Evolutionary conservation across 768 basidiomycete species (phyloP).

Genomic region (Collybia sordida): DNA sequence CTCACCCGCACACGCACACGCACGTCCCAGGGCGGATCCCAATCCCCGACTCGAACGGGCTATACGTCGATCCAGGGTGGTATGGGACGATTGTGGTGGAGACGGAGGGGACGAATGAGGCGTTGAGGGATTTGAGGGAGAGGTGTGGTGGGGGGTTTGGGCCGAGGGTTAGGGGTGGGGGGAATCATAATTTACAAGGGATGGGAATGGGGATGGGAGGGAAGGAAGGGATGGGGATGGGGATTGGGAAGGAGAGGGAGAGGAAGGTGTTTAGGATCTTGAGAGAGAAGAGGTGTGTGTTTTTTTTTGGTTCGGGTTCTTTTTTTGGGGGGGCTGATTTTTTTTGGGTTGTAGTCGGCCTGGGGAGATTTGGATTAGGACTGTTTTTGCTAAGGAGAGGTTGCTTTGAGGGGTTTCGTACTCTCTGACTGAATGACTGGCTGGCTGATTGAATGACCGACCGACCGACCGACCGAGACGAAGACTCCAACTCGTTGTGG

Average conservation of each 20-base stretch:
- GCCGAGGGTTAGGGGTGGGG: slow-evolving; percentile 46
- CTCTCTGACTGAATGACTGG: no score
- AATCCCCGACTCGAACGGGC: slow-evolving; percentile 49
- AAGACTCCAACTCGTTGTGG: no score
- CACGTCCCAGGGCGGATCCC: slow-evolving; percentile 39
- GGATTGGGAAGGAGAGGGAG: slow-evolving; percentile 37
- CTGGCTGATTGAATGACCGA: no score
- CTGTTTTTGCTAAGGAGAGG: slow-evolving; percentile 66
- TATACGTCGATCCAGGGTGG: slow-evolving; percentile 77
- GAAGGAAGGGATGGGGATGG: slow-evolving; percentile 36
- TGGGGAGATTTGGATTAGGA: slow-evolving; percentile 69
- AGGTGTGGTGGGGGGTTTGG: slow-evolving; percentile 74
- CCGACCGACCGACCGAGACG: no score
- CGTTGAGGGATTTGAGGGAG: slow-evolving; percentile 72
- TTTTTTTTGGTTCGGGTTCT: slow-evolving; percentile 7
- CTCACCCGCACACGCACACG: no score
- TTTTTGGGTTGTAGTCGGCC: slow-evolving; percentile 49
- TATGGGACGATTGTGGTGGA: slow-evolving; percentile 82
- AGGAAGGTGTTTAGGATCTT: slow-evolving; percentile 68
- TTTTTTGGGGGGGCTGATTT: slow-evolving; percentile 8
- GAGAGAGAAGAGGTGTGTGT: slow-evolving; percentile 71
- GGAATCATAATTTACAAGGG: no score
- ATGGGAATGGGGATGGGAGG: slow-evolving; percentile 31
- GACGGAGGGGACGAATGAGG: slow-evolving; percentile 86
- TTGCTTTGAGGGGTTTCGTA: slow-evolving; percentile 35